Base-by-base conservation (phyloP, 2,329 filamentous ascomycete genomes). In the Colletotrichum phormii region DNA sequence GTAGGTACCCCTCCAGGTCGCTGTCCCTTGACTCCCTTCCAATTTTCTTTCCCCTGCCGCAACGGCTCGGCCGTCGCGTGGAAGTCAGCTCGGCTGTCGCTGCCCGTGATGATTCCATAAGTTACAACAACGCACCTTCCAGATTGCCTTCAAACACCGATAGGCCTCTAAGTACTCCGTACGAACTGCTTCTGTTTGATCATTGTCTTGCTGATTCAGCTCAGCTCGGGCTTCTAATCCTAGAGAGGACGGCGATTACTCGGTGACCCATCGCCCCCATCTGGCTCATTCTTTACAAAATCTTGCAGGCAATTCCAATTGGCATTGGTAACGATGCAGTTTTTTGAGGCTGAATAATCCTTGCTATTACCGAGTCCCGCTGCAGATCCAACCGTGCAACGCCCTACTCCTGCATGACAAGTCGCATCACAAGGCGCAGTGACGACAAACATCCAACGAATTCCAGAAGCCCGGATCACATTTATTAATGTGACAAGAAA, bases 21-120 rank as follows among this genome's bases (percentile, higher is more conserved):
- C 57, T 51, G 24, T 24, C 51, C 55, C n/a, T 37, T 26, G n/a
- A n/a, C n/a, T n/a, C n/a, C n/a, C n/a, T n/a, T n/a, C n/a, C n/a
- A n/a, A n/a, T n/a, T 11, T 7, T 35, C 49, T 49, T 31, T 49
- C 53, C 6, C 33, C 31, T 63, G 22, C 22, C 9, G 46, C n/a
- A 69, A 64, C 67, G 67, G 67, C 67, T 69, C 51, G 55, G 63
- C 35, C 35, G 22, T 68, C 35, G 58, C 59, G 22, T n/a, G 5
- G 15, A 1, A n/a, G 1, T 59, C 58, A 68, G 66, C 60, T 69
- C 67, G 67, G 60, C 22, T 53, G 46, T 46, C 60, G 35, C n/a
- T 24, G 13, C 35, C 35, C 13, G 35, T 2, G 22, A 22, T 58
- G 51, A 64, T 64, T 68, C 35, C 53, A 29, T 5, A 29, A 29